These are phyloP conservation scores for Trametes gibbosa DNA, from an alignment of 768 basidiomycete species.

Conservation along the genomic window DNA sequence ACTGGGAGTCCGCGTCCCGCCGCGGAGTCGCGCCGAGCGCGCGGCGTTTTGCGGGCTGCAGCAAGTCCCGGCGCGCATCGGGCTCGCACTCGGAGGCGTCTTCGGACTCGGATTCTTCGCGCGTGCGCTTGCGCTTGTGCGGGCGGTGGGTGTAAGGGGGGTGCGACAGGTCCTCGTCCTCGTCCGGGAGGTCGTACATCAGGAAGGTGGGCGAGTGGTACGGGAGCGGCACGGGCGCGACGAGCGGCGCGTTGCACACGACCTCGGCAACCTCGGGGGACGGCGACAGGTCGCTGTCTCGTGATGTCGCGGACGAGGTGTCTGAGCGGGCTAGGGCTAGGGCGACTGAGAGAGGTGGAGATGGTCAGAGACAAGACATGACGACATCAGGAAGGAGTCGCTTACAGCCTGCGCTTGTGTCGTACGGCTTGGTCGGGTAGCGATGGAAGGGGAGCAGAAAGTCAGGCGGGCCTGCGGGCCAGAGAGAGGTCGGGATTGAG, in stretches of 20 bases:
- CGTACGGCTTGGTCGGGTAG: constrained; percentile 18
- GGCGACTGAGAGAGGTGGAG: constrained; percentile 27
- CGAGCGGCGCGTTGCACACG: constrained; percentile 64
- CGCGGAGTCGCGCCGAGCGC: not conserved
- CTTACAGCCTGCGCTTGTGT: constrained; percentile 26
- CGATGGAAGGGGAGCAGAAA: constrained; percentile 21
- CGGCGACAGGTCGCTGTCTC: constrained; percentile 26
- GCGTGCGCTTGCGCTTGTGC: constrained; percentile 52
- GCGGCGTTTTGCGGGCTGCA: constrained; percentile 22
- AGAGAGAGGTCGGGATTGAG: constrained; percentile 14
- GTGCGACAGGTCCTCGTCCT: constrained; percentile 67
- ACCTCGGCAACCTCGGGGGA: constrained; percentile 41
- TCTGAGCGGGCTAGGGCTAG: constrained; percentile 44
- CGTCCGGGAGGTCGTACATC: constrained; percentile 64
- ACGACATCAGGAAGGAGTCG: not conserved
- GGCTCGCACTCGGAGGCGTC: not conserved
- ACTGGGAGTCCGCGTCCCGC: not conserved
- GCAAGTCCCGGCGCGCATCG: not conserved
- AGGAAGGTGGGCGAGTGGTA: constrained; percentile 70
- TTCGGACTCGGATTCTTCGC: constrained; percentile 17
- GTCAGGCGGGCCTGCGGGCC: constrained; percentile 16
- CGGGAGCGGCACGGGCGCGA: constrained; percentile 66
- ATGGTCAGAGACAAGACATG: not conserved
- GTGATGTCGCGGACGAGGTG: constrained; percentile 26
- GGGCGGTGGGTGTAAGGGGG: constrained; percentile 60